A percentile compares a stretch with the other conserved stretches of the same genome.
phyloP scores from a whole-genome alignment of 495 filamentous ascomycete genomes.

The Talaromyces thailandensis region DNA sequence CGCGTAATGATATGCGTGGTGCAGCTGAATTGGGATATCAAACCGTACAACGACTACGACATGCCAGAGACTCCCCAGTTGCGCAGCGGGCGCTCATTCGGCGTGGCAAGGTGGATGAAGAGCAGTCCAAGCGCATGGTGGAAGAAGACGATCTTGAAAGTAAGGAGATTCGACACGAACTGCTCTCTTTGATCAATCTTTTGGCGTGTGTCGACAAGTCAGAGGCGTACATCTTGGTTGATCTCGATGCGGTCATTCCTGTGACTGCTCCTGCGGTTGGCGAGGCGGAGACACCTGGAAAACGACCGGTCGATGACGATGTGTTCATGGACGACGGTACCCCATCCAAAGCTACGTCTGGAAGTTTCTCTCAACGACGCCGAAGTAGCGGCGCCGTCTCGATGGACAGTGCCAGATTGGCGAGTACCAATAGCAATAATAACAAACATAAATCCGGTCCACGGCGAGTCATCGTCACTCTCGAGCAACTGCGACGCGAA shows the following conservation, averaged over 20 bases:
- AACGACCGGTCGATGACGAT: constrained; percentile 29
- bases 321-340: constrained; percentile 26
- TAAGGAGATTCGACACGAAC: constrained; percentile 49
- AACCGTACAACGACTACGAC: constrained; percentile 47
- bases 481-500: constrained; percentile 73
- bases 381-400: constrained; percentile 4
- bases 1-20: constrained; percentile 76
- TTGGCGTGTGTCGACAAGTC: constrained; percentile 73
- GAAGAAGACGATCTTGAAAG: constrained; percentile 46
- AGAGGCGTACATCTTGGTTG: constrained; percentile 63
- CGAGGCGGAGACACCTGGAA: constrained; percentile 15
- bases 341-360: not conserved
- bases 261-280: constrained; percentile 6
- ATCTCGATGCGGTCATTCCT: constrained; percentile 22
- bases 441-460: constrained; percentile 8
- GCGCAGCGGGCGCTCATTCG: constrained; percentile 30
- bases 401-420: not conserved
- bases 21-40: constrained; percentile 70
- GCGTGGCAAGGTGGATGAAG: constrained; percentile 37
- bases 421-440: not conserved
- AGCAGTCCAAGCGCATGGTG: constrained; percentile 39
- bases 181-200: constrained; percentile 80
- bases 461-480: constrained; percentile 54
- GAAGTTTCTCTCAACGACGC: not conserved
- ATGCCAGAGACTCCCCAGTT: constrained; percentile 38